Conservation (phyloP, 495 filamentous ascomycete species). For the Aspergillus biplanus region DNA sequence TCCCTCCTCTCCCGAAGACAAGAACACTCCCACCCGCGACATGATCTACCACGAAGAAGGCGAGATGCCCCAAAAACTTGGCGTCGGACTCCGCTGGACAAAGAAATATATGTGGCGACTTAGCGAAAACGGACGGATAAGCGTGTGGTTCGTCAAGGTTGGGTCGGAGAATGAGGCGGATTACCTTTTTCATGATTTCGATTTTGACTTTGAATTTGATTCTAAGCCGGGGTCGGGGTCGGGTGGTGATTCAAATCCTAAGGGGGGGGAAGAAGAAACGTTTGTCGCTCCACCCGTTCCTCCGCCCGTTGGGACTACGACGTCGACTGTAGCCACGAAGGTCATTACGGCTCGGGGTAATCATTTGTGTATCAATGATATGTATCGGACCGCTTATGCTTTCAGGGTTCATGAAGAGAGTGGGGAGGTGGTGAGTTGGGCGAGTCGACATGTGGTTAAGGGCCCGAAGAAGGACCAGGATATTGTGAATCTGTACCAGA, state of each 20-base stretch:
- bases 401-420: constrained; percentile 42
- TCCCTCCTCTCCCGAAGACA: neutral
- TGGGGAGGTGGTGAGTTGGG: constrained; percentile 49
- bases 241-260: neutral
- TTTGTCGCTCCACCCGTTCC: constrained; percentile 37
- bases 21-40: constrained; percentile 22
- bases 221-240: constrained; percentile 3
- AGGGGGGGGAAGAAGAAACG: constrained; percentile 6
- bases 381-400: constrained; percentile 53
- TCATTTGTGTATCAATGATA: constrained; percentile 53
- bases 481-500: constrained; percentile 46
- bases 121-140: constrained; percentile 35
- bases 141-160: constrained; percentile 53
- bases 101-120: constrained; percentile 54
- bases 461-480: constrained; percentile 55
- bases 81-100: constrained; percentile 41
- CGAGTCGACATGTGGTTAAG: constrained; percentile 50
- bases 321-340: constrained; percentile 23
- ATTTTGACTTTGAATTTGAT: constrained; percentile 24
- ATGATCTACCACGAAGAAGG: constrained; percentile 52
- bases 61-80: constrained; percentile 36
- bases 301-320: constrained; percentile 14
- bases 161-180: constrained; percentile 42
- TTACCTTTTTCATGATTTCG: constrained; percentile 52
- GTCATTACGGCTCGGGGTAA: constrained; percentile 45